phyloP scores from a whole-genome alignment of 345 rosid genomes.

The Adansonia digitata region DNA sequence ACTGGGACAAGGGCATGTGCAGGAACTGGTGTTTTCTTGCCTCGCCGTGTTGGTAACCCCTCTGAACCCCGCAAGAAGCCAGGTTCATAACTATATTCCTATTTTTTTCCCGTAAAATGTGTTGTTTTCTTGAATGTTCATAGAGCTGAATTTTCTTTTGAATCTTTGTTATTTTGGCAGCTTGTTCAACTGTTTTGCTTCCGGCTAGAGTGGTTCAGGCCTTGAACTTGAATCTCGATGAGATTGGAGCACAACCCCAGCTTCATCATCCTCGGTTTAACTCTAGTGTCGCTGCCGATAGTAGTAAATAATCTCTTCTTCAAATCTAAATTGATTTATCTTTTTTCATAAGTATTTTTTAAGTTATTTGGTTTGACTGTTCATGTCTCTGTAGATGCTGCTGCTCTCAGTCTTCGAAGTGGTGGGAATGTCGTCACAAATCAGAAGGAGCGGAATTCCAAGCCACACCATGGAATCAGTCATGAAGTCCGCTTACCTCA shows the following conservation, averaged over 20 bases:
- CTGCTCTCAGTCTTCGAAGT: slow-evolving; percentile 15
- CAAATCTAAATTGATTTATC: too few species aligned
- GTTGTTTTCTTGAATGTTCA: too few species aligned
- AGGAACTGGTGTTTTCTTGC: slow-evolving; percentile 92
- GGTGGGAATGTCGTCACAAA: slow-evolving; percentile 5
- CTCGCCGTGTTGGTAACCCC: slow-evolving; percentile 41
- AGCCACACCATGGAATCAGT: slow-evolving; percentile 24
- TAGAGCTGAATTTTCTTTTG: not conserved
- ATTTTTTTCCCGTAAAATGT: too few species aligned
- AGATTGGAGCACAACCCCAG: slow-evolving; percentile 27
- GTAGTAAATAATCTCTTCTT: slow-evolving; percentile 14
- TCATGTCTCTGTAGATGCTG: slow-evolving; percentile 14
- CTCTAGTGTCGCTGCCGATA: slow-evolving; percentile 15
- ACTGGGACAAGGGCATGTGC: slow-evolving; percentile 49
- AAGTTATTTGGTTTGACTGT: not conserved
- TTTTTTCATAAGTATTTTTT: too few species aligned
- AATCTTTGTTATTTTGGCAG: slow-evolving; percentile 6
- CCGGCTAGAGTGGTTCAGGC: slow-evolving; percentile 79
- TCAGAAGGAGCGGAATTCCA: slow-evolving; percentile 27
- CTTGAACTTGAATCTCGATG: slow-evolving; percentile 52
- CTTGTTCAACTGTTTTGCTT: slow-evolving; percentile 51
- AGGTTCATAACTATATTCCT: slow-evolving; percentile 22
- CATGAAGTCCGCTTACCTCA: slow-evolving; percentile 48
- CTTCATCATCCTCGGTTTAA: slow-evolving; percentile 27
- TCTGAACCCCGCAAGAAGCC: slow-evolving; percentile 49